Evolutionary conservation across 2,329 filamentous ascomycete genomes (phyloP), one percentile per base, ranked within the genome.

Genomic region (Penicillium occitanis): DNA sequence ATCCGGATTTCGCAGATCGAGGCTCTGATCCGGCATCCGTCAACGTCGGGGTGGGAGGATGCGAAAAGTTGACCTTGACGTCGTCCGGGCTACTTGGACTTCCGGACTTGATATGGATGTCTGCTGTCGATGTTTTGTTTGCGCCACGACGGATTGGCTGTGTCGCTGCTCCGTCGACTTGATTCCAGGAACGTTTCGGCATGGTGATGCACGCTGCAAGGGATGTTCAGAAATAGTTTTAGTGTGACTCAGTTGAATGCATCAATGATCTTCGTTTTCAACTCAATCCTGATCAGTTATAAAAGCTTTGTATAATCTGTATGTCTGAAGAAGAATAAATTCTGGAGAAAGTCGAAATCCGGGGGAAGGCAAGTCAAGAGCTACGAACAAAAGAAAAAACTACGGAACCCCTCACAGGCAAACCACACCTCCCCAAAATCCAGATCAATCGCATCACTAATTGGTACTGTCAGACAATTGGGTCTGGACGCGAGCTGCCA

Each of bases 171-270:
- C 66, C 63, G 6, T 65, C 58, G 42, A 67, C 63, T 40, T 67
- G 66, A 11, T 46, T 65, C 63, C 63, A 67, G 11, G 66, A 63
- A 37, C 66, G 58, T 60, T 67, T 67, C 37, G 66, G 63, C 66
- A 67, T 67, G 63, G 22, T 55, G 42, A 50, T 57, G 33, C 30
- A 57, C 53, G 33, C 5, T 33, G 50, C 28, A 53, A 53, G 50
- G 17, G 50, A 33, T n/a, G 14, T 28, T 17, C 22, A 1, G 8
- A 53, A 30, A 19, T 53, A 57, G 19, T 22, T 8, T 40, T 17
- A 37, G n/a, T 37, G 53, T 57, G 25, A 10, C 30, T 22, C 51
- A 13, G 8, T 57, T 40, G 33, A 37, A 57, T 35, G 10, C 53
- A 22, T 37, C 53, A 55, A 55, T 33, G 33, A 22, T 37, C 53